Evolutionary conservation across 352 stramenopile genomes (phyloP), one percentile per base, ranked within the genome.

Genomic region (Phytopythium mirpurense): DNA sequence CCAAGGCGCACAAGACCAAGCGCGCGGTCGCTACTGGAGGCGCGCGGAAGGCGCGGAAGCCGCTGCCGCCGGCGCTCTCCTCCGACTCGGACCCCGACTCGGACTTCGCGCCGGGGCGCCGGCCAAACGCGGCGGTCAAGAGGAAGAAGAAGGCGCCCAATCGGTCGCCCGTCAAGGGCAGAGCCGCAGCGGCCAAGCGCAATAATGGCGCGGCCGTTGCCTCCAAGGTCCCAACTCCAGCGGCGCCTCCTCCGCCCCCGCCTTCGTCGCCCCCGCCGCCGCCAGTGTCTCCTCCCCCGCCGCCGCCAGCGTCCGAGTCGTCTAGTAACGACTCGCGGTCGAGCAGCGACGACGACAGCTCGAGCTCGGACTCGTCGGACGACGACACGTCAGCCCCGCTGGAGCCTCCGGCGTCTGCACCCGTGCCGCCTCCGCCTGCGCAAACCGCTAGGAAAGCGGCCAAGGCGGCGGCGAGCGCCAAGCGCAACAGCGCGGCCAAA

Each of bases 351-450:
- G 47, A 54, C 34, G 47, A 75, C 53, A 85, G 69, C 48, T 78
- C 62, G 19, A 81, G 71, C 59, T 85, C 69, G n/a, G 67, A 74
- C 26, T 83, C 71, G 26, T 82, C 70, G 3, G 64, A 74, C 24
- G 53, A 74, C 37, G 73, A 71, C n/a, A 42, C 66, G 14, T 72
- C 64, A 29, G 60, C 86, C 56, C 59, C 62, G 27, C 42, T 55
- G 49, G 29, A 54, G 46, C 45, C 51, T 44, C 67, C 43, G 26
- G 9, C 47, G 23, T 44, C 63, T 5, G 59, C 34, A 52, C 61
- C 66, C 53, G 68, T 57, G 51, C 65, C 57, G 54, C 59, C 51
- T 47, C 66, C 64, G 59, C 54, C 51, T 24, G 44, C 52, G 38
- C 50, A 48, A 40, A 38, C 50, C 61, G 48, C 48, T 51, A 51